Conservation (phyloP, 148 eudicot genomes). For the Chenopodium formosanum region DNA sequence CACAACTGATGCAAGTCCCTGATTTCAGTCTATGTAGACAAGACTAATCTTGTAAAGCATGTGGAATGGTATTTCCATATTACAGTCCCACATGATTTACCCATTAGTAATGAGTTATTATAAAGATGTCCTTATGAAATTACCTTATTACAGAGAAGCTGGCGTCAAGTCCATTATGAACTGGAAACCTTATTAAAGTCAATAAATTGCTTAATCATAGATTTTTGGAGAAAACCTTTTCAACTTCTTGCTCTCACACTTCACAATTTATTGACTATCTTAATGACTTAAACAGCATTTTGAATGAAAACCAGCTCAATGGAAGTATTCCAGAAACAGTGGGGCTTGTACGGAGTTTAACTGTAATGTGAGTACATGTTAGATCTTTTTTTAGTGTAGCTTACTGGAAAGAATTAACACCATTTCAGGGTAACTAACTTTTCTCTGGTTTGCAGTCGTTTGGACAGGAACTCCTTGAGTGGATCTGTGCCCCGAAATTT, state of each 20-base stretch:
- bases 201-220: neutral
- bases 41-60: neutral
- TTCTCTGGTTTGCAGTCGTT: constrained; percentile 29
- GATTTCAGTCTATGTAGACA: neutral
- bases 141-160: neutral
- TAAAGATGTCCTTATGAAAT: neutral
- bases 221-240: neutral
- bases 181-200: neutral
- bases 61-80: too few species aligned
- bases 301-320: constrained; percentile 30
- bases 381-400: neutral
- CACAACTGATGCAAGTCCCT: neutral
- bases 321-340: constrained; percentile 36
- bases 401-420: neutral
- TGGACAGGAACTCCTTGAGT: constrained; percentile 32
- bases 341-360: constrained; percentile 27
- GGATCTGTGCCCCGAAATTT: constrained; percentile 30
- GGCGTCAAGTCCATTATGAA: neutral
- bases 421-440: neutral
- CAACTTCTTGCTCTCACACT: neutral
- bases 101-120: neutral
- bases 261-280: neutral
- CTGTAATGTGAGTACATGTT: constrained; percentile 33
- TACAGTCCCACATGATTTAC: neutral
- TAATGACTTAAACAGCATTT: constrained; percentile 17